Evolutionary conservation across 1,284 basidiomycete genomes (phyloP), one percentile per base, ranked within the genome.

Genomic region (Salmacisia buchloeana): DNA sequence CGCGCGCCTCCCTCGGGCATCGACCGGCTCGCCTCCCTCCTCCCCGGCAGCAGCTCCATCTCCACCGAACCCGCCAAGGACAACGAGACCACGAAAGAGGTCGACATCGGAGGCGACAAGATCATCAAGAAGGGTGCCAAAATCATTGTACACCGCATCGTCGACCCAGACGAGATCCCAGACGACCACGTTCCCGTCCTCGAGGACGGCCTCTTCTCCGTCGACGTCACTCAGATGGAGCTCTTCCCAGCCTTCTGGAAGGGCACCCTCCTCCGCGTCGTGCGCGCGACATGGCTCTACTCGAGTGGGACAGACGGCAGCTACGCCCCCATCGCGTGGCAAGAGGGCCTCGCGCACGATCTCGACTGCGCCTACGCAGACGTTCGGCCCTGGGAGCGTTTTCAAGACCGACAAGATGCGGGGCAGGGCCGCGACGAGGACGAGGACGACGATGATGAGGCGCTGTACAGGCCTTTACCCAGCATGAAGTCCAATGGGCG

Each of bases 171-270:
- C 15, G 15, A 33, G 49, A 74, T 76, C 58, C 64, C 70, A n/a
- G 69, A 69, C 13, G 46, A 69, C 36, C 69, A 66, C 29, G 76
- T 79, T 7, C 64, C 69, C 29, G 77, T 79, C 10, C 68, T 78
- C 62, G 77, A 79, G 65, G 77, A 79, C 62, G 64, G 64, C 7
- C 66, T 79, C 43, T 79, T 77, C 60, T 76, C 78, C 38, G 77
- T 78, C 34, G 75, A 79, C 34, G 61, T 78, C 38, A 64, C 67
- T 23, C 58, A 49, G n/a, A 76, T 76, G 77, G 67, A 60, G 49
- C 69, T 81, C 25, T 80, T 71, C 52, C 81, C 81, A 1, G 78
- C 75, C 52, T 81, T 82, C 58, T 81, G 80, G 80, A 74, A 74
- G 58, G 80, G 80, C 13, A 71, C 70, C 2, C 67, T 73, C 29